Evolutionary conservation across 2,329 filamentous ascomycete genomes (phyloP).

Genomic region (Monosporascus sp.): DNA sequence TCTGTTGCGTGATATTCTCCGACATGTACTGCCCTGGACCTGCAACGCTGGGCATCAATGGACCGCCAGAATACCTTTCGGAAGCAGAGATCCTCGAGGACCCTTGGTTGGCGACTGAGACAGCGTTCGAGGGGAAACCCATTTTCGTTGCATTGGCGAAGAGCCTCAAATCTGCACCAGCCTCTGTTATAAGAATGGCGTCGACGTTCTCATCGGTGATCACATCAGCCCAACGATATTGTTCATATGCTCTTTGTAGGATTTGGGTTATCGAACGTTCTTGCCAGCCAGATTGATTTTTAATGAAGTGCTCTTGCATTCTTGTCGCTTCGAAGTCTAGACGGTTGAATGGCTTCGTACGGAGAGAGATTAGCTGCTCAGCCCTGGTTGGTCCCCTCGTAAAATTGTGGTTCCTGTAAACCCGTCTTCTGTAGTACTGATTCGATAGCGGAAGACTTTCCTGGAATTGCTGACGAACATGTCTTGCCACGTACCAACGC

Average conservation of each 20-base stretch:
- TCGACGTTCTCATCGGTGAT: conserved; percentile 1
- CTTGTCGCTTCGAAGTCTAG: conserved; percentile 2
- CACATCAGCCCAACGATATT: background rate
- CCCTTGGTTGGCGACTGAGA: background rate
- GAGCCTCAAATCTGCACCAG: background rate
- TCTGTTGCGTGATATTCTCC: background rate
- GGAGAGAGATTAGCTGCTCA: background rate
- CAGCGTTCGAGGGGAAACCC: background rate
- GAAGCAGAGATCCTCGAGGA: background rate
- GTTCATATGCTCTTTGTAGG: background rate
- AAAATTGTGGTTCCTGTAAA: background rate
- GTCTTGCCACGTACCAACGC: background rate
- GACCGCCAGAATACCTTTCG: background rate
- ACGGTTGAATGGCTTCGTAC: conserved; percentile 1
- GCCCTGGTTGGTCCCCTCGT: background rate
- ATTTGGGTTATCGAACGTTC: background rate
- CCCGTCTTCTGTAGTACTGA: background rate
- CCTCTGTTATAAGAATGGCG: background rate
- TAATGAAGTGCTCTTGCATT: background rate
- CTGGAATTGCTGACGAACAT: background rate
- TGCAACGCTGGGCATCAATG: background rate
- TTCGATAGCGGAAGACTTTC: background rate
- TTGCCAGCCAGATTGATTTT: background rate
- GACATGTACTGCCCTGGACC: background rate
- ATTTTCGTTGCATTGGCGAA: background rate